Evolutionary conservation across 192 early-diverging fungal species (phyloP).

Genomic region (Polychytrium aggregatum): DNA sequence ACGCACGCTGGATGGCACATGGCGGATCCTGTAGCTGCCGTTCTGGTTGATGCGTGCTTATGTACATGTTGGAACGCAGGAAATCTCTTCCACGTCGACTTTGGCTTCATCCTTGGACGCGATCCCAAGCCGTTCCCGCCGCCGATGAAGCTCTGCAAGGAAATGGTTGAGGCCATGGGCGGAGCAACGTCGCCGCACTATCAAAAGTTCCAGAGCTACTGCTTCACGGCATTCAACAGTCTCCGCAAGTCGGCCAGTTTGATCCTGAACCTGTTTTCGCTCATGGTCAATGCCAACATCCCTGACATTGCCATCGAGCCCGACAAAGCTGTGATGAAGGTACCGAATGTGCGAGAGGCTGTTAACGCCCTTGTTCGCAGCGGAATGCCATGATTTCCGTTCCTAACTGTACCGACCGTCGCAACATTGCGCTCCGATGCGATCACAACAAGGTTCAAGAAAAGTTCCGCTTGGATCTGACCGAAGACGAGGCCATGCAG

Average conservation of each 20-base stretch:
- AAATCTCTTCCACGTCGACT: conserved; percentile 94
- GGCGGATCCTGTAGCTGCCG: no score
- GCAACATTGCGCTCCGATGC: neutral
- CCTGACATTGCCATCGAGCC: conserved; percentile 97
- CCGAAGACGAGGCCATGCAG: conserved; percentile 84
- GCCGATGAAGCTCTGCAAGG: conserved; percentile 98
- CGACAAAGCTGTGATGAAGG: conserved; percentile 91
- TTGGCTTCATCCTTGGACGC: conserved; percentile 95
- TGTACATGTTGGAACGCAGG: conserved; percentile 34
- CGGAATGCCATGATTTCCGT: neutral
- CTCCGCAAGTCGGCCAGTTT: conserved; percentile 88
- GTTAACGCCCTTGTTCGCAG: no score
- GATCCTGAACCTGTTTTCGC: conserved; percentile 91
- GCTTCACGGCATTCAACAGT: conserved; percentile 89
- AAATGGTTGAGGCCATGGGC: conserved; percentile 99
- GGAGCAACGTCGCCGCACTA: conserved; percentile 79
- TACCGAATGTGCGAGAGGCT: conserved; percentile 27
- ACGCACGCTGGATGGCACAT: no score
- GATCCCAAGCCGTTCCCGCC: conserved; percentile 99
- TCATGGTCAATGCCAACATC: conserved; percentile 96
- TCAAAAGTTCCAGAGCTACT: conserved; percentile 85
- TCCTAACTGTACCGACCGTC: no score
- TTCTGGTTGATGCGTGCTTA: no score
- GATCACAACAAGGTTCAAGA: conserved; percentile 74
- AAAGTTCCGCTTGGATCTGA: conserved; percentile 85